Conservation (phyloP, 2,329 filamentous ascomycete genomes). For the Elsinoe perseae region DNA sequence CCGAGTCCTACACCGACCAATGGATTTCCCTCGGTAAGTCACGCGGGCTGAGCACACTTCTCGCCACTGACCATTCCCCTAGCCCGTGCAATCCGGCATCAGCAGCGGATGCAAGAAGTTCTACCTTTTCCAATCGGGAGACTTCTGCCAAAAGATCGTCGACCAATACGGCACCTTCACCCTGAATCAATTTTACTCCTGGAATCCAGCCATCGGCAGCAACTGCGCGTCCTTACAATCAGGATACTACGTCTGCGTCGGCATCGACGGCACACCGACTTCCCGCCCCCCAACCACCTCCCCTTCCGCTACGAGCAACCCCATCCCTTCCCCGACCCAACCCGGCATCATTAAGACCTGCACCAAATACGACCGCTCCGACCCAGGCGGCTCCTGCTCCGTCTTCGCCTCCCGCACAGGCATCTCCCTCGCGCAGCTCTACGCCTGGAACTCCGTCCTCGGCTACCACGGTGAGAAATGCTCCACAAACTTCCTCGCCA, state of each 20-base stretch:
- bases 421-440: slow-evolving; percentile 13
- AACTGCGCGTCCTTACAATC: slow-evolving; percentile 19
- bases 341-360: slow-evolving; percentile 18
- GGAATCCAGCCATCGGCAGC: slow-evolving; percentile 26
- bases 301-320: neutral
- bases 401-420: slow-evolving; percentile 16
- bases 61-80: neutral
- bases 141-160: slow-evolving; percentile 26
- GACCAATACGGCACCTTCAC: slow-evolving; percentile 14
- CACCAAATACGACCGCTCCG: slow-evolving; percentile 18
- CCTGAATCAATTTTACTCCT: slow-evolving; percentile 23
- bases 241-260: slow-evolving; percentile 14
- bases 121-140: slow-evolving; percentile 22
- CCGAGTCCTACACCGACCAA: neutral
- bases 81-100: slow-evolving; percentile 26
- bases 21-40: neutral
- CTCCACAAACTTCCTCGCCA: slow-evolving; percentile 15
- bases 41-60: too few relatives aligned
- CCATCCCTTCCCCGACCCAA: slow-evolving; percentile 12
- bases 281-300: neutral
- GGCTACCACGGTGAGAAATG: slow-evolving; percentile 19
- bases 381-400: slow-evolving; percentile 17
- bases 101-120: slow-evolving; percentile 26
- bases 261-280: neutral
- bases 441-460: slow-evolving; percentile 19